phyloP scores from a whole-genome alignment of 2,329 filamentous ascomycete species.

The Apiospora malaysiana region DNA sequence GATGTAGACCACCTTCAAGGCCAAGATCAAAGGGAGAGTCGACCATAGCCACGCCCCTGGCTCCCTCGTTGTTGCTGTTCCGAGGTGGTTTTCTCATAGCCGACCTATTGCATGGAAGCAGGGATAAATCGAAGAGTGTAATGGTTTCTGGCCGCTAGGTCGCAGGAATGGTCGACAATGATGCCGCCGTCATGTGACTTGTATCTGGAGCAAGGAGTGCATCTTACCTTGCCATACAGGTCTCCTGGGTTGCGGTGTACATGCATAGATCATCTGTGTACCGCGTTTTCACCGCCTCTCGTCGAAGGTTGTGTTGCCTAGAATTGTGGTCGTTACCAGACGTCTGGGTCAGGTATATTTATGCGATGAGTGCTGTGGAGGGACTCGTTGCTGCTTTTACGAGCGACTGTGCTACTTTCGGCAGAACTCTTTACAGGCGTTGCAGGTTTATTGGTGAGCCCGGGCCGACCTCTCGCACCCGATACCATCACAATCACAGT shows the following conservation, averaged over 20 bases:
- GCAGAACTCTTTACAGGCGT: background rate
- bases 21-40: background rate
- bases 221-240: background rate
- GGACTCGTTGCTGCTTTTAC: slow-evolving; percentile 8
- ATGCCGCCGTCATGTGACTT: slow-evolving; percentile 1
- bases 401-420: background rate
- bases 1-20: background rate
- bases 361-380: background rate
- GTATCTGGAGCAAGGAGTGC: background rate
- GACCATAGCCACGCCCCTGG: background rate
- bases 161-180: slow-evolving; percentile 4
- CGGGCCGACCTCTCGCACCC: slow-evolving; percentile 1
- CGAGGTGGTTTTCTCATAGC: background rate
- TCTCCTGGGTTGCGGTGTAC: background rate
- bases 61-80: background rate
- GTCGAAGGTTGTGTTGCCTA: background rate
- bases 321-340: slow-evolving; percentile 1
- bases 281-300: slow-evolving; percentile 12
- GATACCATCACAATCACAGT: background rate
- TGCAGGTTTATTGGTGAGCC: background rate
- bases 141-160: background rate
- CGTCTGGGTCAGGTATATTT: background rate
- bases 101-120: background rate
- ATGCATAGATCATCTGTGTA: background rate
- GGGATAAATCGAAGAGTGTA: background rate